Base-by-base conservation (phyloP, 164 flowering plant genomes). In the Malania oleifera region DNA sequence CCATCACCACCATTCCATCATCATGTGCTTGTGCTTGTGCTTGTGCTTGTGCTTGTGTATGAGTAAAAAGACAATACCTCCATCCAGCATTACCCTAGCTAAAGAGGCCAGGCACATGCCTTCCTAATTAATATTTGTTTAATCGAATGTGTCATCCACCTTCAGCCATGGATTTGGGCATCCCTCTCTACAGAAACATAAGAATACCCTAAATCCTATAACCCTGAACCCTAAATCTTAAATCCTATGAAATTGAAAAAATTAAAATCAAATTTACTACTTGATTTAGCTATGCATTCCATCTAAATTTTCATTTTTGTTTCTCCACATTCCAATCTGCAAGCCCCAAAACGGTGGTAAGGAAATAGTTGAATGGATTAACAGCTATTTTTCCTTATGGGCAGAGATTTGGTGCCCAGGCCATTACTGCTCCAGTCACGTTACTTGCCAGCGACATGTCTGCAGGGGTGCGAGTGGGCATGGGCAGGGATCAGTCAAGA, bases 71-170 rank as follows among this genome's bases (percentile, higher is more conserved):
- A 38, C 44, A n/a, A 31, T 23, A n/a, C n/a, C n/a, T n/a, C n/a
- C n/a, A n/a, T 50, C 56, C 52, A 39, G 56, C 56, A 63, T 55
- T 29, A 62, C 52, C 61, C 61, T 5, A 52, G 45, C 20, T 43
- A 24, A 40, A 34, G 22, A 46, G 47, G 28, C 61, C 20, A 31
- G 58, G 53, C 67, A 58, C 67, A 66, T 73, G 77, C 63, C 60
- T 59, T 38, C 52, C 18, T 29, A 18, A 26, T 34, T 29, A 18
- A 26, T 34, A 59, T 60, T 70, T 54, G 59, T 48, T 57, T 60
- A 73, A 54, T 54, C n/a, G n/a, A n/a, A n/a, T n/a, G n/a, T n/a
- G n/a, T n/a, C n/a, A n/a, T n/a, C n/a, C n/a, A n/a, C n/a, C n/a
- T n/a, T n/a, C n/a, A n/a, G n/a, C n/a, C n/a, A n/a, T n/a, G n/a